phyloP scores from a whole-genome alignment of 164 flowering plant species.

The Santalum album region DNA sequence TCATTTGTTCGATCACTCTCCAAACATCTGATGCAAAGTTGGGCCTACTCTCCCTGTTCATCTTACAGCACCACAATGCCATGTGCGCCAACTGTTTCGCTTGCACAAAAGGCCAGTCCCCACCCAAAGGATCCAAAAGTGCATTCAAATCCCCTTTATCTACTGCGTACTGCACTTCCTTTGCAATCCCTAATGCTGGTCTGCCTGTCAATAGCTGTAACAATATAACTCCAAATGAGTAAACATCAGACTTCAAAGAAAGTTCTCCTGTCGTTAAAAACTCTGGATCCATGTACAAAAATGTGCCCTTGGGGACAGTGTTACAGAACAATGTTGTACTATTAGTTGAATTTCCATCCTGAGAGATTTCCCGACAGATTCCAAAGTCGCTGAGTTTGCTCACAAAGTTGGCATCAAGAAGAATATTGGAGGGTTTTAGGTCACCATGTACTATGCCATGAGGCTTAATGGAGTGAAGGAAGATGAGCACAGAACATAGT shows the following conservation, averaged over 20 bases:
- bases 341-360: slow-evolving; percentile 11
- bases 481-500: slow-evolving; percentile 71
- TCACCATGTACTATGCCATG: slow-evolving; percentile 71
- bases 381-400: slow-evolving; percentile 85
- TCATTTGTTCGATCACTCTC: slow-evolving; percentile 76
- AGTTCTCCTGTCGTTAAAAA: slow-evolving; percentile 66
- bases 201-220: slow-evolving; percentile 63
- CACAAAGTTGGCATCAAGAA: slow-evolving; percentile 58
- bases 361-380: slow-evolving; percentile 40
- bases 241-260: slow-evolving; percentile 70
- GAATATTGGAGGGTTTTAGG: slow-evolving; percentile 71
- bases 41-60: slow-evolving; percentile 45
- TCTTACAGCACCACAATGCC: slow-evolving; percentile 66
- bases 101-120: slow-evolving; percentile 86
- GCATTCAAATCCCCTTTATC: slow-evolving; percentile 37
- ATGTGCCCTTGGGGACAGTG: slow-evolving; percentile 69
- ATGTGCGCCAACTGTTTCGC: slow-evolving; percentile 71
- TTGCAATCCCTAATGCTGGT: slow-evolving; percentile 49
- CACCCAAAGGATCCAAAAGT: slow-evolving; percentile 69
- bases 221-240: slow-evolving; percentile 74
- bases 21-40: slow-evolving; percentile 66
- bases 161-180: slow-evolving; percentile 61
- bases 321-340: slow-evolving; percentile 20
- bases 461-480: slow-evolving; percentile 64
- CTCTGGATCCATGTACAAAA: slow-evolving; percentile 72